Evolutionary conservation across 1,284 basidiomycete genomes (phyloP).

Genomic region (Cutaneotrichosporon spelunceum): DNA sequence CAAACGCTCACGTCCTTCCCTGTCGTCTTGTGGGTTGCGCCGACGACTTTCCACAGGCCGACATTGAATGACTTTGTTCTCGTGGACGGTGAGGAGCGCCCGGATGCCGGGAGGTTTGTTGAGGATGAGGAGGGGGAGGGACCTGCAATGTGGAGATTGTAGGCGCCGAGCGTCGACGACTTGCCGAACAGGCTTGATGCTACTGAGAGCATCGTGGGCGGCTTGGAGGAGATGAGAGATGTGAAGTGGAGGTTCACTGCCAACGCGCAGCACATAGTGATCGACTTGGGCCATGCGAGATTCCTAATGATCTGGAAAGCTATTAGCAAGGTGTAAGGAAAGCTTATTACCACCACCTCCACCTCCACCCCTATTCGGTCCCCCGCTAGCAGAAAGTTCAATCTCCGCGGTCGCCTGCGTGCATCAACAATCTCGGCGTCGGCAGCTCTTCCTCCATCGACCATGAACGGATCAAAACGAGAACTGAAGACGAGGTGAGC

Average conservation of each 20-base stretch:
- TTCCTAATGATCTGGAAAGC: background rate
- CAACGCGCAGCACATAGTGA: background rate
- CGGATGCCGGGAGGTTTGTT: conserved; percentile 48
- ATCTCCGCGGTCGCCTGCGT: background rate
- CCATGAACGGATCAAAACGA: conserved; percentile 40
- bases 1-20: conserved; percentile 83
- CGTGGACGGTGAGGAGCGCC: conserved; percentile 49
- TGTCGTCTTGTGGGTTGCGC: conserved; percentile 79
- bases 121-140: conserved; percentile 38
- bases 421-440: background rate
- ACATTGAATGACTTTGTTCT: conserved; percentile 58
- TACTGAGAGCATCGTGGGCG: conserved; percentile 9
- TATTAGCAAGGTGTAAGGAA: background rate
- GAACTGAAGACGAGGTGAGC: conserved; percentile 46
- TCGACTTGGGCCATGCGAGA: background rate
- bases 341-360: background rate
- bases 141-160: conserved; percentile 58
- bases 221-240: background rate
- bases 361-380: conserved; percentile 6
- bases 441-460: background rate
- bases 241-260: background rate
- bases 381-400: conserved; percentile 18
- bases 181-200: conserved; percentile 86
- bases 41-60: conserved; percentile 83
- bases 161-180: conserved; percentile 78